Percentiles rank a stretch among this genome's conserved stretches.
These are phyloP conservation scores for Boletus patriciae DNA, from an alignment of 768 basidiomycete species.

Conservation along the genomic window DNA sequence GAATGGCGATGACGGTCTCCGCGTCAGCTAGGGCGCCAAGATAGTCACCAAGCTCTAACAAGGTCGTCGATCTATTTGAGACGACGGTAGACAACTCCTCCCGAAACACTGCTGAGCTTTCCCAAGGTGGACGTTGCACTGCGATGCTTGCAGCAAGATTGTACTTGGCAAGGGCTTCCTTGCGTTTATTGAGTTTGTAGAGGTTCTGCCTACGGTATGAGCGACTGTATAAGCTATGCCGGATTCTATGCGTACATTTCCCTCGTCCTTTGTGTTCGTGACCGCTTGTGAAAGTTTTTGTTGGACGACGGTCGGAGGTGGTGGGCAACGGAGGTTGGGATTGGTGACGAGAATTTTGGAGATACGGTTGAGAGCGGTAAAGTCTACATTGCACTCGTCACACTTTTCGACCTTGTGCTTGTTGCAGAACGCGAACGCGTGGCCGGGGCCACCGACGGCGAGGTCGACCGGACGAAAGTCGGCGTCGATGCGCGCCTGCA, in stretches of 20 bases:
- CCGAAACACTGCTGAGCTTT: constrained; percentile 73
- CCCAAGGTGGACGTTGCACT: constrained; percentile 84
- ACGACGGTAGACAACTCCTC: constrained; percentile 90
- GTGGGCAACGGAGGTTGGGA: constrained; percentile 72
- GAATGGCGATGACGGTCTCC: constrained; percentile 82
- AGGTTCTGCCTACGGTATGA: constrained; percentile 49
- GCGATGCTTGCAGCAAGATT: constrained; percentile 76
- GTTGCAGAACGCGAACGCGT: constrained; percentile 57
- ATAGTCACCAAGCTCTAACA: constrained; percentile 72
- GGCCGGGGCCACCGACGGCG: constrained; percentile 52
- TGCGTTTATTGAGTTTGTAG: constrained; percentile 74
- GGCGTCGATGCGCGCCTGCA: constrained; percentile 77
- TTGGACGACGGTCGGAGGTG: constrained; percentile 74
- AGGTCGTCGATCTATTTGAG: constrained; percentile 90
- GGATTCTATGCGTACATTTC: constrained; percentile 68
- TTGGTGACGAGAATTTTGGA: constrained; percentile 67
- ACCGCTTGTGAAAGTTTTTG: constrained; percentile 75
- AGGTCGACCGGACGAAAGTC: constrained; percentile 63
- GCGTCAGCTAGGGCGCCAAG: constrained; percentile 84
- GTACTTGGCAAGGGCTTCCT: constrained; percentile 76
- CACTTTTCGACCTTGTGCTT: constrained; percentile 75
- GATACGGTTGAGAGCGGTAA: constrained; percentile 71
- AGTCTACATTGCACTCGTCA: constrained; percentile 71
- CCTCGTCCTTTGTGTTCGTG: constrained; percentile 85
- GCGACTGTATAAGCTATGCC: neutral